Evolutionary conservation across 345 rosid species (phyloP).

Genomic region (Toxicodendron radicans): DNA sequence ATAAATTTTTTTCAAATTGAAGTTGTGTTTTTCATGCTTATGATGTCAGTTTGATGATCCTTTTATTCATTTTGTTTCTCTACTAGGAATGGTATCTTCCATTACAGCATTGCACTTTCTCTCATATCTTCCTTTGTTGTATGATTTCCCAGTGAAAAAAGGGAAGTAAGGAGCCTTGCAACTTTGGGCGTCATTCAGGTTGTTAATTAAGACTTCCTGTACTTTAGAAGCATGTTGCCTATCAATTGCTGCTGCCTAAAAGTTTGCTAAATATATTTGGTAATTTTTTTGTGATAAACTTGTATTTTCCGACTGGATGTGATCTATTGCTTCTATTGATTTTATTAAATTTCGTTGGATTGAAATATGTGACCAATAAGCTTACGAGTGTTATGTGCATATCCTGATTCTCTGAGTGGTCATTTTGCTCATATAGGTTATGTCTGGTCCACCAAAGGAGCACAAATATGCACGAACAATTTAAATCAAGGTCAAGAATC

Average conservation of each 20-base stretch:
- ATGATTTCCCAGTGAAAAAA: conserved; percentile 65
- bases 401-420: conserved; percentile 24
- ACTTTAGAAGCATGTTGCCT: conserved; percentile 58
- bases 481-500: conserved; percentile 40
- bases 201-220: conserved; percentile 75
- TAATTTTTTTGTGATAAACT: conserved; percentile 13
- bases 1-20: background rate
- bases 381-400: conserved; percentile 5
- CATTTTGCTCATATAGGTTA: conserved; percentile 43
- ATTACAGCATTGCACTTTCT: conserved; percentile 7
- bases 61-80: background rate
- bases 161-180: conserved; percentile 72
- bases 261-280: conserved; percentile 46
- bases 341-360: conserved; percentile 15
- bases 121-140: conserved; percentile 17
- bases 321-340: background rate
- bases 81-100: background rate
- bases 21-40: conserved; percentile 1
- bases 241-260: conserved; percentile 75
- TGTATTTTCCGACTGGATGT: background rate
- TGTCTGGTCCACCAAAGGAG: conserved; percentile 45
- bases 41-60: conserved; percentile 7
- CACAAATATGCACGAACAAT: conserved; percentile 33
- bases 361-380: conserved; percentile 9
- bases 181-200: conserved; percentile 81